Conservation (phyloP, 768 basidiomycete genomes). For the Mycena crocata region DNA sequence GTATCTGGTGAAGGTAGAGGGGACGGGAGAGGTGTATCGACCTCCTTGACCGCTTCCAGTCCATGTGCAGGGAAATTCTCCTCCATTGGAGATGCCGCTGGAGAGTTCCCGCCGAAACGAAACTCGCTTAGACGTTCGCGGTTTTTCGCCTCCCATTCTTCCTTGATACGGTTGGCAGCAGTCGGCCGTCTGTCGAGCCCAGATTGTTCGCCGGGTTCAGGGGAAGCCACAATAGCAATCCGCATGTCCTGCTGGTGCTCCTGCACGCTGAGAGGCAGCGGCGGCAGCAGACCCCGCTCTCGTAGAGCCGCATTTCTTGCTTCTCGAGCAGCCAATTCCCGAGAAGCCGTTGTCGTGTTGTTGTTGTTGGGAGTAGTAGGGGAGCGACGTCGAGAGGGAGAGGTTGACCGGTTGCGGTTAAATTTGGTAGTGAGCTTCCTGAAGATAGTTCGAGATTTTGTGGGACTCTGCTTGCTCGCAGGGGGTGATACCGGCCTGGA, state of each 20-base stretch:
- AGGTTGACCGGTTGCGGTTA: conserved; percentile 35
- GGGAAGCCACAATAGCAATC: conserved; percentile 48
- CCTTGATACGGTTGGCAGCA: conserved; percentile 65
- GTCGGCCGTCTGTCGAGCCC: conserved; percentile 41
- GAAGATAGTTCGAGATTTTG: conserved; percentile 47
- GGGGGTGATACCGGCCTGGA: conserved; percentile 7
- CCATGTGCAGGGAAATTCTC: conserved; percentile 19
- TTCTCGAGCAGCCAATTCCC: conserved; percentile 48
- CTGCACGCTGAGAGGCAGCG: conserved; percentile 54
- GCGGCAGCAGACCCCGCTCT: conserved; percentile 69
- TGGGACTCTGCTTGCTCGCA: conserved; percentile 32
- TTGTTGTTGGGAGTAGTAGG: conserved; percentile 30
- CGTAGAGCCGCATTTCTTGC: conserved; percentile 68
- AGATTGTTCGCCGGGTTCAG: conserved; percentile 26
- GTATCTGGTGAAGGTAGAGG: conserved; percentile 20
- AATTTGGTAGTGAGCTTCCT: conserved; percentile 49
- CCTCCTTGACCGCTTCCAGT: conserved; percentile 25
- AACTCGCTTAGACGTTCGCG: conserved; percentile 47
- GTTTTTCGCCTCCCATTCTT: conserved; percentile 63
- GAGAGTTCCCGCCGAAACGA: conserved; percentile 47
- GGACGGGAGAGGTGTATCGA: conserved; percentile 25
- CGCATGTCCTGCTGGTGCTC: conserved; percentile 51
- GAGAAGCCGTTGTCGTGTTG: conserved; percentile 35
- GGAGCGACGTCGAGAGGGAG: conserved; percentile 32
- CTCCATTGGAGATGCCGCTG: conserved; percentile 21